A percentile compares a stretch with the other conserved stretches of the same genome.
These are phyloP conservation scores for Onygena corvina DNA, from an alignment of 2,329 filamentous ascomycete species.

Conservation along the genomic window DNA sequence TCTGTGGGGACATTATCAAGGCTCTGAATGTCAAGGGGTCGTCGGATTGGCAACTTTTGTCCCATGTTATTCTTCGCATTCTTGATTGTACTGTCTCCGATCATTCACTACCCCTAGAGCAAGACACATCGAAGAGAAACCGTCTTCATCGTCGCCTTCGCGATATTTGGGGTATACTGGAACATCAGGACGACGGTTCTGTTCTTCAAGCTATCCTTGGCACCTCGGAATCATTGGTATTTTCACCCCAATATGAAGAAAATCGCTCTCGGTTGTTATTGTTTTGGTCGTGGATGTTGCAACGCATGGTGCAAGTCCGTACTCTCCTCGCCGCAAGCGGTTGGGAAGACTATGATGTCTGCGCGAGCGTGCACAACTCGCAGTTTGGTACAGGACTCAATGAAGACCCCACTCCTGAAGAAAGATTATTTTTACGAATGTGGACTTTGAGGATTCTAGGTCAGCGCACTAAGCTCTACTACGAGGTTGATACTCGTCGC, in stretches of 20 bases:
- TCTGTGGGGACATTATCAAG: conserved; percentile 23
- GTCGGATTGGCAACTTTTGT: background rate
- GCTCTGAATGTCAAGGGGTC: background rate
- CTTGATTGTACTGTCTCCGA: background rate
- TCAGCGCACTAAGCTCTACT: background rate
- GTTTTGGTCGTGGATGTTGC: conserved; percentile 22
- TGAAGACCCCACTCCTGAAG: background rate
- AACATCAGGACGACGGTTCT: conserved; percentile 18
- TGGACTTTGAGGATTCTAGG: conserved; percentile 11
- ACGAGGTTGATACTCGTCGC: background rate
- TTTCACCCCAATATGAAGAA: conserved; percentile 16
- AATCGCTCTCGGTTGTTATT: conserved; percentile 18
- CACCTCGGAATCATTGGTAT: conserved; percentile 24
- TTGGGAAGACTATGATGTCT: background rate
- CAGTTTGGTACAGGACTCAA: background rate
- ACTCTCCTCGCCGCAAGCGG: background rate
- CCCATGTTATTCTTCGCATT: background rate
- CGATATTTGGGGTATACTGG: conserved; percentile 17
- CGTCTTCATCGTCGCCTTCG: conserved; percentile 8
- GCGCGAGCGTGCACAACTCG: background rate
- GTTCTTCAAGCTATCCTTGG: conserved; percentile 22
- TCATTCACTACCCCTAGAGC: background rate
- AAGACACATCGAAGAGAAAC: background rate
- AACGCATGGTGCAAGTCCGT: background rate
- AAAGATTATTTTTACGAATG: conserved; percentile 7